phyloP scores from a whole-genome alignment of 371 early-diverging fungal genomes.

The Saksenaea vasiformis region DNA sequence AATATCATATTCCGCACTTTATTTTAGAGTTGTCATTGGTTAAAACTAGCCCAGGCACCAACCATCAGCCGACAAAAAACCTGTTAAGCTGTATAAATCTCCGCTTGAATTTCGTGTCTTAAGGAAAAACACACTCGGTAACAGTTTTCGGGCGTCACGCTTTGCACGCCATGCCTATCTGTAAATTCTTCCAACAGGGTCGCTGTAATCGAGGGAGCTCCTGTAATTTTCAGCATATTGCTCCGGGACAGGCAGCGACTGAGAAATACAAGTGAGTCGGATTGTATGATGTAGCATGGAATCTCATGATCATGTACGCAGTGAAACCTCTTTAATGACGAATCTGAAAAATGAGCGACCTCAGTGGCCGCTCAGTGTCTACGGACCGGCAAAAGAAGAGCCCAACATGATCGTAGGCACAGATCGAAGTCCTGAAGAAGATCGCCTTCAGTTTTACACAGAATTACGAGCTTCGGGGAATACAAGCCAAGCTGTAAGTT shows the following conservation, averaged over 20 bases:
- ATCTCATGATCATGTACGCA: conserved; percentile 6
- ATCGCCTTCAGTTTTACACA: conserved; percentile 53
- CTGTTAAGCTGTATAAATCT: no score
- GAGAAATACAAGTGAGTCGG: conserved; percentile 38
- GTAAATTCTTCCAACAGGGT: conserved; percentile 51
- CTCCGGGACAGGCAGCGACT: conserved; percentile 8
- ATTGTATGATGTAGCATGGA: not conserved
- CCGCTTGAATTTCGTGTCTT: no score
- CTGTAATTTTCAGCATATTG: conserved; percentile 48
- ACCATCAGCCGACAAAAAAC: no score
- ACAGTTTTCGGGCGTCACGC: no score
- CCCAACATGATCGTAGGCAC: conserved; percentile 62
- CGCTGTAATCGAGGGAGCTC: conserved; percentile 47
- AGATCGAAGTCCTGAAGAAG: conserved; percentile 61
- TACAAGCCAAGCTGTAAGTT: conserved; percentile 43
- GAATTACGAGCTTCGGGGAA: conserved; percentile 37
- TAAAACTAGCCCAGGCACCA: no score
- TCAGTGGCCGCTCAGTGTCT: conserved; percentile 51
- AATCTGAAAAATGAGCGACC: conserved; percentile 55
- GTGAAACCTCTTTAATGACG: conserved; percentile 41
- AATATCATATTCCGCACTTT: no score
- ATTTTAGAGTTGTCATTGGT: no score
- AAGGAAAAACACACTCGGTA: no score
- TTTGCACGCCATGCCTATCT: conserved; percentile 43
- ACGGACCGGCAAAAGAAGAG: conserved; percentile 67